Evolutionary conservation across 495 filamentous ascomycete genomes (phyloP).

Genomic region (Penicillium flavigenum): DNA sequence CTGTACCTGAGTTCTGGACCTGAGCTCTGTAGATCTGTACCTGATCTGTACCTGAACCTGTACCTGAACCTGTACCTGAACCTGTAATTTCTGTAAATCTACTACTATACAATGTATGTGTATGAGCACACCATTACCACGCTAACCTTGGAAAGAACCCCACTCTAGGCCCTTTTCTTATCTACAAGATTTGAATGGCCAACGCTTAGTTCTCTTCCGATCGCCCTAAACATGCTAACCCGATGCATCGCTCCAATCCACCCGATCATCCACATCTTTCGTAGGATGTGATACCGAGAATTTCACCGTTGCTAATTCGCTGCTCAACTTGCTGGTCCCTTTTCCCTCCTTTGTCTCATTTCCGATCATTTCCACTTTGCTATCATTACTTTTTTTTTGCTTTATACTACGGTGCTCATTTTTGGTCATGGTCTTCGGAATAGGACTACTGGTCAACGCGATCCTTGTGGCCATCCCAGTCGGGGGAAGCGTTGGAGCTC

Average conservation of each 20-base stretch:
- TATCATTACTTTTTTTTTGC: slow-evolving; percentile 1
- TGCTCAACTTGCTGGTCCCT: neutral
- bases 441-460: slow-evolving; percentile 39
- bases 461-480: slow-evolving; percentile 40
- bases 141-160: neutral
- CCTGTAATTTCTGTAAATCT: neutral
- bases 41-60: neutral
- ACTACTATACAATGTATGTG: neutral
- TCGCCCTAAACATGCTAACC: slow-evolving; percentile 8
- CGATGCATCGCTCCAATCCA: neutral
- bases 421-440: slow-evolving; percentile 7
- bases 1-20: neutral
- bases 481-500: slow-evolving; percentile 36
- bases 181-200: neutral
- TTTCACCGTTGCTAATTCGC: slow-evolving; percentile 8
- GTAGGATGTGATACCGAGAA: slow-evolving; percentile 5
- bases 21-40: neutral
- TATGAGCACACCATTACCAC: slow-evolving; percentile 2
- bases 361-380: neutral
- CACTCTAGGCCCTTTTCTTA: slow-evolving; percentile 1
- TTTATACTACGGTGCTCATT: neutral
- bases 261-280: neutral
- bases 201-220: slow-evolving; percentile 2
- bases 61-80: slow-evolving; percentile 1
- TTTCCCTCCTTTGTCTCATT: neutral